Percentiles rank a stretch among this genome's conserved stretches.
Conservation (phyloP, 495 filamentous ascomycete genomes). For the Pyrenula massariospora region DNA sequence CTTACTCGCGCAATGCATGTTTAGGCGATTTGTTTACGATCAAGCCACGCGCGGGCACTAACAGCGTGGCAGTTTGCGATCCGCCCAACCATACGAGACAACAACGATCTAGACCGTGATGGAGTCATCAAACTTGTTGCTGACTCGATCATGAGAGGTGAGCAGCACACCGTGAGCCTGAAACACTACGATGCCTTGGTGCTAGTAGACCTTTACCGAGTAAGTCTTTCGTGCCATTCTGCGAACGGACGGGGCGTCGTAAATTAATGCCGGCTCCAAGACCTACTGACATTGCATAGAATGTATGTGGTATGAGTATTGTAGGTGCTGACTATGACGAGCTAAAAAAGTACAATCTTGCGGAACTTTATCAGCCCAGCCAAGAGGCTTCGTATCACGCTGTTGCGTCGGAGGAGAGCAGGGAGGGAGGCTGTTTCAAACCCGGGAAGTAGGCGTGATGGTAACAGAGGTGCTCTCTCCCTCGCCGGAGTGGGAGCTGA, state of each 20-base stretch:
- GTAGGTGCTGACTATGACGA: slow-evolving; percentile 56
- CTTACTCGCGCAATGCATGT: not conserved
- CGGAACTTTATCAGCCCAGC: slow-evolving; percentile 47
- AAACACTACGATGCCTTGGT: slow-evolving; percentile 73
- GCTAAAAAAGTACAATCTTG: slow-evolving; percentile 61
- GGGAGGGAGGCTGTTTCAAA: not conserved
- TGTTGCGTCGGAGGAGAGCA: not conserved
- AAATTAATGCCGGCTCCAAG: not conserved
- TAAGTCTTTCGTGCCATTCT: slow-evolving; percentile 30
- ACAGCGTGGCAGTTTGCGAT: slow-evolving; percentile 64
- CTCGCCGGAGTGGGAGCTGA: not conserved
- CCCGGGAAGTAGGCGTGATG: not conserved
- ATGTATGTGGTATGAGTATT: slow-evolving; percentile 69
- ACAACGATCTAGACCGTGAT: slow-evolving; percentile 62
- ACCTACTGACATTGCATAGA: slow-evolving; percentile 29
- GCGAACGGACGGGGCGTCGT: slow-evolving; percentile 1
- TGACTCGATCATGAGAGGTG: slow-evolving; percentile 37
- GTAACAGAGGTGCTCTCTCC: not conserved
- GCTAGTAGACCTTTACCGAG: slow-evolving; percentile 80
- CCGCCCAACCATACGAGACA: slow-evolving; percentile 69
- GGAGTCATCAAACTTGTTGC: slow-evolving; percentile 72
- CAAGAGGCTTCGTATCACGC: no score
- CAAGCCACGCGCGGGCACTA: not conserved
- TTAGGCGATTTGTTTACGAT: not conserved
- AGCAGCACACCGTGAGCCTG: slow-evolving; percentile 71